Percentiles rank a stretch among this genome's conserved stretches.
Evolutionary conservation across 768 basidiomycete genomes (phyloP).

Genomic region (Boletus sp.): DNA sequence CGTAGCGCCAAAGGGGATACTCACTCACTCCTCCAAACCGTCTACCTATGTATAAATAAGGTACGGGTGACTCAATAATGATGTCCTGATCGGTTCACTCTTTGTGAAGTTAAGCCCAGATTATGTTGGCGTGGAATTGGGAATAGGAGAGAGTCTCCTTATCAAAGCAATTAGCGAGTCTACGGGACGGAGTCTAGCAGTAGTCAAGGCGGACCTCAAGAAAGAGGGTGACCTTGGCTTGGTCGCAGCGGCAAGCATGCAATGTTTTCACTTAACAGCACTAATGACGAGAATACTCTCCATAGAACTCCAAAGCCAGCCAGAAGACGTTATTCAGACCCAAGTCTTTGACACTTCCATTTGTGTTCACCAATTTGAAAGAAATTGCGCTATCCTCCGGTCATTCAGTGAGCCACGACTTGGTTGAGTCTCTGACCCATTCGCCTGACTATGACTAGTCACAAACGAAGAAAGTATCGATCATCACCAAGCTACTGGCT

Average conservation of each 20-base stretch:
- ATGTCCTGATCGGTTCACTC: neutral
- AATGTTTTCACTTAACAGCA: neutral
- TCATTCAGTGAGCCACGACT: conserved; percentile 57
- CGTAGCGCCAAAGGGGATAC: conserved; percentile 74
- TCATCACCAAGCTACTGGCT: conserved; percentile 91
- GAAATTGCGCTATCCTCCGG: conserved; percentile 89
- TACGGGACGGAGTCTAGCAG: conserved; percentile 79
- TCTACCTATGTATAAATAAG: conserved; percentile 96
- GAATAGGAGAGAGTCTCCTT: conserved; percentile 92
- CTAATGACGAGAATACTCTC: neutral
- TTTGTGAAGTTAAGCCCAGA: conserved; percentile 80
- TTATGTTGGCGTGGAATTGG: conserved; percentile 92
- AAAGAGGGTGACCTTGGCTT: conserved; percentile 94
- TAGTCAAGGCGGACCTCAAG: conserved; percentile 90
- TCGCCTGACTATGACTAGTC: conserved; percentile 49
- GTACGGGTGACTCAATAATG: conserved; percentile 43
- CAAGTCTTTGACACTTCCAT: conserved; percentile 83
- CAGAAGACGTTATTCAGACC: conserved; percentile 95
- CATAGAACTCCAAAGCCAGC: conserved; percentile 85
- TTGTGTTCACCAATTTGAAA: conserved; percentile 84
- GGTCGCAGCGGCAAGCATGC: conserved; percentile 80
- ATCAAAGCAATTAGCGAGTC: conserved; percentile 95
- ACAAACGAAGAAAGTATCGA: conserved; percentile 91
- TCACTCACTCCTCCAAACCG: conserved; percentile 76
- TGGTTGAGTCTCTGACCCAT: neutral